Percentiles rank a stretch among this genome's conserved stretches.
Evolutionary conservation across 2,329 filamentous ascomycete genomes (phyloP).

Genomic region (Xylariomycetidae sp.): DNA sequence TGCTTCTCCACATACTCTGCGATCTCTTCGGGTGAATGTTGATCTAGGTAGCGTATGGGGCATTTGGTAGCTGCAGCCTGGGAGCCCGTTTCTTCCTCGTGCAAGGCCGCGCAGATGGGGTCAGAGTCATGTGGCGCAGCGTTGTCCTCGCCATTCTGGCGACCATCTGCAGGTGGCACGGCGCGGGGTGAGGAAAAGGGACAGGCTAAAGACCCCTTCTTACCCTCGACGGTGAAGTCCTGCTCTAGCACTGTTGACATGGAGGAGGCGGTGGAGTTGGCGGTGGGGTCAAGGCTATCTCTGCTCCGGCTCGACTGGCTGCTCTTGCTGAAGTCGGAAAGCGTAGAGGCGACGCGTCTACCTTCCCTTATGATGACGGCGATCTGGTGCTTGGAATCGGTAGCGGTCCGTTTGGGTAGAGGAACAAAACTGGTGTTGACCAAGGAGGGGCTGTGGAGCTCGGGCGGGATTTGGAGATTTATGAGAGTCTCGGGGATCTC

Average conservation of each 20-base stretch:
- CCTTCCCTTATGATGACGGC: conserved; percentile 62
- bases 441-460: conserved; percentile 40
- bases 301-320: conserved; percentile 47
- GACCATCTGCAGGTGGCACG: conserved; percentile 30
- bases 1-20: conserved; percentile 91
- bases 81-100: conserved; percentile 54
- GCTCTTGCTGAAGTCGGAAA: conserved; percentile 47
- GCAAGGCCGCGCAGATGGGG: conserved; percentile 62
- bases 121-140: conserved; percentile 45
- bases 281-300: conserved; percentile 40
- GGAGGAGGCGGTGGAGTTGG: conserved; percentile 50
- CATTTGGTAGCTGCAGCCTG: conserved; percentile 61
- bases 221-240: conserved; percentile 84
- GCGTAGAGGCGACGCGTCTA: conserved; percentile 49
- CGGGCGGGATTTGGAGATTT: conserved; percentile 62
- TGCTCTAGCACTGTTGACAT: conserved; percentile 69
- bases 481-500: conserved; percentile 64
- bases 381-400: conserved; percentile 51
- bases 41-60: conserved; percentile 87
- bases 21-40: conserved; percentile 89
- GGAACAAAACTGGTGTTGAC: conserved; percentile 49
- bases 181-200: conserved; percentile 59
- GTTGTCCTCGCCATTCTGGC: conserved; percentile 27
- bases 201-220: conserved; percentile 72
- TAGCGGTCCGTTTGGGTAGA: conserved; percentile 44